Percentiles rank a stretch among this genome's conserved stretches.
Conservation (phyloP, 2,329 filamentous ascomycete species). For the Colletotrichum cuscutae region DNA sequence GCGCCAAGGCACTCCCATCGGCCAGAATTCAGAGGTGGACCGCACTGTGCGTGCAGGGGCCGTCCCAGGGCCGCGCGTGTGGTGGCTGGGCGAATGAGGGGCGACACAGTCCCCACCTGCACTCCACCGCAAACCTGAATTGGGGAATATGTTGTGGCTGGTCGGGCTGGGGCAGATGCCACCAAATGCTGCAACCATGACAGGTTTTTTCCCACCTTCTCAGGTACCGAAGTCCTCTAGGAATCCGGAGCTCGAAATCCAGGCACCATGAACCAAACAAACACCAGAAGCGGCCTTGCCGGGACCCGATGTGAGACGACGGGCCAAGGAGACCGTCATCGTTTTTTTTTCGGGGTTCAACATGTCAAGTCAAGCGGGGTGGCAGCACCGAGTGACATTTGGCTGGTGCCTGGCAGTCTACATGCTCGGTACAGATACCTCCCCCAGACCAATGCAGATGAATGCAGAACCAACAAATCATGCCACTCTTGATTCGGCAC, state of each 20-base stretch:
- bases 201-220: neutral
- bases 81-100: conserved; percentile 35
- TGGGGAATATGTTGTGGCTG: conserved; percentile 34
- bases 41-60: conserved; percentile 31
- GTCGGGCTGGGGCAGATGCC: conserved; percentile 21
- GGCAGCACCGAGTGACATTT: neutral
- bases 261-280: conserved; percentile 12
- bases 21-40: neutral
- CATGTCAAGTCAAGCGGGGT: neutral
- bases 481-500: neutral
- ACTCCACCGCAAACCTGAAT: conserved; percentile 8
- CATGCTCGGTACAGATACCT: neutral
- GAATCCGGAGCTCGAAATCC: neutral
- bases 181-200: neutral
- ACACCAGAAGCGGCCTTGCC: conserved; percentile 11
- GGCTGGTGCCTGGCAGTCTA: neutral
- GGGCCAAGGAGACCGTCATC: neutral
- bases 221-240: neutral
- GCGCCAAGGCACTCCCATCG: conserved; percentile 4
- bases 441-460: neutral
- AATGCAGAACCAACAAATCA: neutral
- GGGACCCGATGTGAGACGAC: conserved; percentile 2
- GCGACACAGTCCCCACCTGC: neutral
- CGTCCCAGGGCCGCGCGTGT: conserved; percentile 33
- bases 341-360: neutral